Evolutionary conservation across 257 asterid genomes (phyloP), one percentile per base, ranked within the genome.

Genomic region (Solanum paucissectum): DNA sequence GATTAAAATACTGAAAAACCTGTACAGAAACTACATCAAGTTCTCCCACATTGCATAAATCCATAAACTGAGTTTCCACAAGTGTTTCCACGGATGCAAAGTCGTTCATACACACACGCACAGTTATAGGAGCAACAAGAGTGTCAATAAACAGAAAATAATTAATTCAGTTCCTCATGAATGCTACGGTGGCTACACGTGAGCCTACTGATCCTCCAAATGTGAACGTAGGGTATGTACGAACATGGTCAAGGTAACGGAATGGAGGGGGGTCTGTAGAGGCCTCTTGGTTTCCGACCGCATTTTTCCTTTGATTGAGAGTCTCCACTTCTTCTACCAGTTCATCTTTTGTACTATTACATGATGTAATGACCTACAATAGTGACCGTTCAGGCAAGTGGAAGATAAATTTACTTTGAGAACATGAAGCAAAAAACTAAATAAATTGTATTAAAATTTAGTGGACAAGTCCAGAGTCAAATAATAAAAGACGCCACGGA

Each of bases 121-220:
- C n/a, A 38, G 60, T 40, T 40, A 76, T 76, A 76, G 84, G 60
- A 76, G 84, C 60, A 76, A 76, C 36, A 77, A 40, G 84, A 40
- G 62, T 72, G 27, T 40, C 62, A n/a, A 77, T 37, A 77, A 25
- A 77, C 62, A 4, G n/a, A 77, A 77, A 40, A 55, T 55, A 32
- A 7, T 34, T 52, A 49, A 81, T 75, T 94, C 92, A 94, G 93
- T 88, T 95, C 91, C 98, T 94, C 62, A 91, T 94, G 92, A 97
- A 97, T 25, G 98, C 99, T 83, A 95, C 98, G 0, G 99, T 95
- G 79, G 99, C 99, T 69, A 97, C 99, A 18, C 99, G 97, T 7
- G 99, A 93, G 25, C 99, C 99, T 76, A 92, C 96, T 11, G 96
- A 91, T 77, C 99, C 99, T 85, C 98, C 98, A 86, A 95, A 95